Conservation (phyloP, 192 early-diverging fungal species). For the Backusella psychrophila region DNA sequence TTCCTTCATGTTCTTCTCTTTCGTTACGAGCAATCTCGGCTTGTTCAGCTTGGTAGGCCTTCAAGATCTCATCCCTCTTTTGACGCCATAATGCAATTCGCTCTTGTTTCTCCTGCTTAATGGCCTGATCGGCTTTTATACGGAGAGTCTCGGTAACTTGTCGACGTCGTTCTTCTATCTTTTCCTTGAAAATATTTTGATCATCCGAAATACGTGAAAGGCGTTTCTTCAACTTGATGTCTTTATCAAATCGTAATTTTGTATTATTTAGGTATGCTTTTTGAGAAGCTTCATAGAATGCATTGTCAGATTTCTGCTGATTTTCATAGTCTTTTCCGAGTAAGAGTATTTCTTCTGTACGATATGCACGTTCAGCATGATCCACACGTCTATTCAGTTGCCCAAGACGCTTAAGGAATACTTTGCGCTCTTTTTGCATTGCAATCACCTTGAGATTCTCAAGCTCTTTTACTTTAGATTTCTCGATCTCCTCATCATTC, state of each 20-base stretch:
- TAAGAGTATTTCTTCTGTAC: slow-evolving; percentile 85
- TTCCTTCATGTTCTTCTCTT: slow-evolving; percentile 39
- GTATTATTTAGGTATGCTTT: slow-evolving; percentile 67
- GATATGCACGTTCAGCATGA: slow-evolving; percentile 90
- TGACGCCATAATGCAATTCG: slow-evolving; percentile 61
- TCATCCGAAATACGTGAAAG: slow-evolving; percentile 80
- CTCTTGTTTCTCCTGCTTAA: slow-evolving; percentile 70
- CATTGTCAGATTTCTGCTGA: slow-evolving; percentile 79
- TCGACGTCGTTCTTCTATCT: slow-evolving; percentile 57
- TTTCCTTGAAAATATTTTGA: slow-evolving; percentile 59
- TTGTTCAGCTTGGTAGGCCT: slow-evolving; percentile 39
- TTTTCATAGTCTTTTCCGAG: slow-evolving; percentile 88
- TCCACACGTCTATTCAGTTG: slow-evolving; percentile 76
- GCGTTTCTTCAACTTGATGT: slow-evolving; percentile 75
- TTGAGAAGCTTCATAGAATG: slow-evolving; percentile 70
- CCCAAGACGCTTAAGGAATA: slow-evolving; percentile 74
- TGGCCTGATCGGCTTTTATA: slow-evolving; percentile 55
- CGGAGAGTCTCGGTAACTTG: slow-evolving; percentile 53
- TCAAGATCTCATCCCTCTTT: slow-evolving; percentile 47
- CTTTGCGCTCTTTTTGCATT: slow-evolving; percentile 85
- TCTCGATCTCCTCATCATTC: slow-evolving; percentile 67
- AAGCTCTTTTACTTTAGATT: slow-evolving; percentile 74
- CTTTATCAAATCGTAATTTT: slow-evolving; percentile 62
- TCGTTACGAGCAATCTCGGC: slow-evolving; percentile 31
- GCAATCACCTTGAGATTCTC: slow-evolving; percentile 83